Percentiles rank a stretch among this genome's conserved stretches.
These are phyloP conservation scores for Pyrenochaeta sp. DNA, from an alignment of 2,329 filamentous ascomycete genomes.

Conservation along the genomic window DNA sequence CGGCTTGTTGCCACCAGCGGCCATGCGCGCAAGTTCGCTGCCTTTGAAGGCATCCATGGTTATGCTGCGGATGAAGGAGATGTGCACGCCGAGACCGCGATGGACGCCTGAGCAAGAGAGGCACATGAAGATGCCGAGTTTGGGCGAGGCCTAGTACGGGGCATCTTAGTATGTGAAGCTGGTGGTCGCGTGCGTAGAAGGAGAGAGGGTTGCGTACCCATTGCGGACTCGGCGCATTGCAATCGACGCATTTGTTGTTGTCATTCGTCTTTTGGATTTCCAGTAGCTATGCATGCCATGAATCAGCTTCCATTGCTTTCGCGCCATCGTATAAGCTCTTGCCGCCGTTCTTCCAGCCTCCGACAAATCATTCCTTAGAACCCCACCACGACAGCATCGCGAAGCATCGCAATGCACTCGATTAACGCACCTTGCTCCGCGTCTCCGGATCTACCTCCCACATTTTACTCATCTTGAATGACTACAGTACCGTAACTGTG, in stretches of 20 bases:
- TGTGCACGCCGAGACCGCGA: slow-evolving; percentile 93
- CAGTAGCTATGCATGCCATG: slow-evolving; percentile 69
- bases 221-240: slow-evolving; percentile 93
- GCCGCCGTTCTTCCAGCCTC: neutral
- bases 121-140: slow-evolving; percentile 99
- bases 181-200: slow-evolving; percentile 10
- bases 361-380: slow-evolving; percentile 8
- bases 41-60: slow-evolving; percentile 99
- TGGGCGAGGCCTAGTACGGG: slow-evolving; percentile 73
- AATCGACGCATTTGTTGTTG: slow-evolving; percentile 94
- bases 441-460: slow-evolving; percentile 99
- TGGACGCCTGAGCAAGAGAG: slow-evolving; percentile 94
- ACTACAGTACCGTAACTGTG: slow-evolving; percentile 1
- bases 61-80: slow-evolving; percentile 96
- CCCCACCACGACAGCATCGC: slow-evolving; percentile 11
- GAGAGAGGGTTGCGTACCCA: slow-evolving; percentile 70
- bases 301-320: slow-evolving; percentile 21
- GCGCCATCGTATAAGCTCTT: neutral
- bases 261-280: slow-evolving; percentile 88
- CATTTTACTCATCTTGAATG: slow-evolving; percentile 71
- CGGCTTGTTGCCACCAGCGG: slow-evolving; percentile 84
- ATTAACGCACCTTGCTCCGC: slow-evolving; percentile 78
- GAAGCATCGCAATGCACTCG: slow-evolving; percentile 2
- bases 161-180: slow-evolving; percentile 24
- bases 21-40: slow-evolving; percentile 92